Conservation (phyloP, 306 rosid species). For the Aeschynomene evenia region DNA sequence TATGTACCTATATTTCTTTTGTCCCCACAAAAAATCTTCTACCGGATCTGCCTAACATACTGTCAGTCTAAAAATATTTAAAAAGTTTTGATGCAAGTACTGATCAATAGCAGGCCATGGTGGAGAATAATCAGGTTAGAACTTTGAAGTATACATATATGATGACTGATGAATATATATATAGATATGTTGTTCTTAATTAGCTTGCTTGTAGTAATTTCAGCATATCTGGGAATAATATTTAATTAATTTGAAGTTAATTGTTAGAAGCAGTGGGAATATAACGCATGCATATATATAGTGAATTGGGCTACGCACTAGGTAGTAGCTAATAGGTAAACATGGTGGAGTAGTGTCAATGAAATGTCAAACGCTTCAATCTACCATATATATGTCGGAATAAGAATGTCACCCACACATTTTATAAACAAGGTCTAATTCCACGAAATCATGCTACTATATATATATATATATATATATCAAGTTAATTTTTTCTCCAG, state of each 20-base stretch:
- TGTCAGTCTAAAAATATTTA: too few relatives aligned
- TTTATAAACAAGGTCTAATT: neutral
- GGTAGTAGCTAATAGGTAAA: neutral
- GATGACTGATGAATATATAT: neutral
- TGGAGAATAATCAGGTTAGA: constrained; percentile 9
- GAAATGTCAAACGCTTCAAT: constrained; percentile 2
- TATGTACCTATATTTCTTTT: too few relatives aligned
- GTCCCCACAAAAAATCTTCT: too few relatives aligned
- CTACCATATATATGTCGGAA: neutral
- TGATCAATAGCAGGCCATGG: neutral
- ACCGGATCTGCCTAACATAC: too few relatives aligned
- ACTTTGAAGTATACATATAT: constrained; percentile 12
- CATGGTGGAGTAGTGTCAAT: neutral
- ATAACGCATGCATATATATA: too few relatives aligned
- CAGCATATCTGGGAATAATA: neutral
- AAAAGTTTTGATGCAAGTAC: neutral
- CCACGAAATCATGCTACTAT: neutral
- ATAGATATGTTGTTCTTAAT: neutral
- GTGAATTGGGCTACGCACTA: neutral
- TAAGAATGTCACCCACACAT: neutral
- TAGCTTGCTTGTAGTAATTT: constrained; percentile 11
- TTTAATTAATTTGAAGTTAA: neutral
- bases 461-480: too few relatives aligned
- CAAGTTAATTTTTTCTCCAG: neutral
- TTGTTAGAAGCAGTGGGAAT: too few relatives aligned